Evolutionary conservation across 805 yeast species (phyloP), one percentile per base, ranked within the genome.

Genomic region (Lipomyces kockii): DNA sequence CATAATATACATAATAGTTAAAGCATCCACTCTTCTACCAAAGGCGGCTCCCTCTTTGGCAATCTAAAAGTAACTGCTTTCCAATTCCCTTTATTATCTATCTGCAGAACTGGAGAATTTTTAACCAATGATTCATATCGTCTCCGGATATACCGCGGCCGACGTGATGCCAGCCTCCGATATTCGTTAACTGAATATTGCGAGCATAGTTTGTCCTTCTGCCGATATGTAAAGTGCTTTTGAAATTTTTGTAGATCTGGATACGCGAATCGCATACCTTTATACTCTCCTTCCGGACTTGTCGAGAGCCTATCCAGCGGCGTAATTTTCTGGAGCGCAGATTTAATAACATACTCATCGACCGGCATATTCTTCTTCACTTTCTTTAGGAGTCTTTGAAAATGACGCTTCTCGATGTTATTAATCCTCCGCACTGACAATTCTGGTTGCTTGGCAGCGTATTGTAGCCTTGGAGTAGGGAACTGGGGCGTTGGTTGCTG

Each of bases 21-120:
- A 46, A 63, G 35, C 67, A 64, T 64, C 67, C 67, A 64, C 52
- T 35, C 39, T 29, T 64, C 39, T 29, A 64, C 11, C 8, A 11
- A 11, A 5, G 46, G 52, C 17, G 63, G 60, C 34, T 25, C 29
- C 22, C 17, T 34, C 34, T 49, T 51, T 17, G n/a, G 34, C 25
- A 64, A 43, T 7, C 29, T 12, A 5, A 64, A 20, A 1, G 22
- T 20, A 9, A 59, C 49, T 12, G 67, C 61, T 3, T n/a, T 43
- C 67, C 67, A 64, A 4, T 12, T 27, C 3, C 37, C 54, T 8
- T 43, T 27, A 7, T 55, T 32, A 5, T 22, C 11, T 17, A 14
- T 51, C 57, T 32, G 32, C 12, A 60, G 32, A 14, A 55, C 34
- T 2, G 43, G 56, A 9, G 46, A 11, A 12, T 29, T 27, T 9